phyloP scores from a whole-genome alignment of 306 rosid species.

The Canavalia gladiata region DNA sequence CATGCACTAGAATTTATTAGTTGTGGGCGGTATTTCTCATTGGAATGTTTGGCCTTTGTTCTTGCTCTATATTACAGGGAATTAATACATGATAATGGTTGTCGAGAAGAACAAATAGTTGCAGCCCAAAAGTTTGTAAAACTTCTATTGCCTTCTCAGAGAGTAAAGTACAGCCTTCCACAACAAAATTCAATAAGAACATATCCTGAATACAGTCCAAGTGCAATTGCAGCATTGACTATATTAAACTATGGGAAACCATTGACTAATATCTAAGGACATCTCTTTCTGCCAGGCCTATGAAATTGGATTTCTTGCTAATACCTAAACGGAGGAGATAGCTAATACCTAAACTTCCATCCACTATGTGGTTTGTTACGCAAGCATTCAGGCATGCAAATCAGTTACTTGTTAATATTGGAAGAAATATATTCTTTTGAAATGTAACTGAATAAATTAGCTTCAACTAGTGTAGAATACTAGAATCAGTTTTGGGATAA shows the following conservation, averaged over 20 bases:
- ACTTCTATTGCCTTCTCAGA: slow-evolving; percentile 69
- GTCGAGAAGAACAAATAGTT: slow-evolving; percentile 67
- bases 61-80: slow-evolving; percentile 58
- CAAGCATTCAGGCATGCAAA: neutral
- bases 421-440: neutral
- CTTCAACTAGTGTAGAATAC: neutral
- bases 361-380: neutral
- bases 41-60: slow-evolving; percentile 21
- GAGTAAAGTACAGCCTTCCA: slow-evolving; percentile 31
- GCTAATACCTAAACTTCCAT: neutral
- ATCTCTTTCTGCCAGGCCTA: neutral
- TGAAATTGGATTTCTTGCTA: neutral
- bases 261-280: slow-evolving; percentile 18
- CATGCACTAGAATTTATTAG: neutral
- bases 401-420: neutral
- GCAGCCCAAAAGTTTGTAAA: slow-evolving; percentile 70
- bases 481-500: neutral
- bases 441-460: neutral
- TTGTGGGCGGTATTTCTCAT: neutral
- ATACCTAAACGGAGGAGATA: neutral
- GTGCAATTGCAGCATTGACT: slow-evolving; percentile 76
- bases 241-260: slow-evolving; percentile 62
- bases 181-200: slow-evolving; percentile 38
- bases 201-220: slow-evolving; percentile 59
- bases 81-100: slow-evolving; percentile 56